Evolutionary conservation across 257 asterid genomes (phyloP), one percentile per base, ranked within the genome.

Genomic region (Solanum sitiens): DNA sequence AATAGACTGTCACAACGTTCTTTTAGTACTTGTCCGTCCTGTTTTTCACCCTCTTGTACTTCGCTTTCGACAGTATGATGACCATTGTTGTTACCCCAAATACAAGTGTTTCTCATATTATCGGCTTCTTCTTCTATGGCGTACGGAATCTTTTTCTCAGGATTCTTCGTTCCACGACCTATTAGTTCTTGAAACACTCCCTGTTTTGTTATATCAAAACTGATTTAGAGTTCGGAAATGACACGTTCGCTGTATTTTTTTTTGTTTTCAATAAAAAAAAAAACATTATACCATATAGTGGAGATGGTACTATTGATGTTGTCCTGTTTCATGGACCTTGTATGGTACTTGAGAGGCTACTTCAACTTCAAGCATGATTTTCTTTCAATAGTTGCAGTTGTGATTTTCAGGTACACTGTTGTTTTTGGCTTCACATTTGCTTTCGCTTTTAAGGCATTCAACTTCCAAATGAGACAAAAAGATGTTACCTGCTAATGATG

Each of bases 301-400:
- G 98, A 92, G 96, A 92, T 92, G 96, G 98, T 93, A 93, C 90
- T 94, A 93, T 71, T 95, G 96, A 95, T 91, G 75, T 40, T 88
- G 91, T 11, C 98, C 98, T 0, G 67, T 93, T 18, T 87, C 98
- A 1, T 94, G 93, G 87, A 93, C 96, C 4, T 86, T 95, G 91
- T 93, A 95, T 32, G 98, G 96, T 2, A 90, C 90, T 79, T 93
- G 92, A 87, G 77, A 80, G 79, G 87, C 30, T 92, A 83, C 90
- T 93, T 89, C 12, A 0, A 94, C 2, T 93, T 91, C 87, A 89
- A 88, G 47, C 94, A 92, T 32, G 93, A 91, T 73, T 92, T 91
- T 88, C 87, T 94, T 56, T 92, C 92, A 87, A 85, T 76, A 3
- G 92, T 92, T 70, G 94, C 93, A 10, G 92, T 37, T 8, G 87